Evolutionary conservation across 768 basidiomycete genomes (phyloP).

Genomic region (Psilocybe sp.): DNA sequence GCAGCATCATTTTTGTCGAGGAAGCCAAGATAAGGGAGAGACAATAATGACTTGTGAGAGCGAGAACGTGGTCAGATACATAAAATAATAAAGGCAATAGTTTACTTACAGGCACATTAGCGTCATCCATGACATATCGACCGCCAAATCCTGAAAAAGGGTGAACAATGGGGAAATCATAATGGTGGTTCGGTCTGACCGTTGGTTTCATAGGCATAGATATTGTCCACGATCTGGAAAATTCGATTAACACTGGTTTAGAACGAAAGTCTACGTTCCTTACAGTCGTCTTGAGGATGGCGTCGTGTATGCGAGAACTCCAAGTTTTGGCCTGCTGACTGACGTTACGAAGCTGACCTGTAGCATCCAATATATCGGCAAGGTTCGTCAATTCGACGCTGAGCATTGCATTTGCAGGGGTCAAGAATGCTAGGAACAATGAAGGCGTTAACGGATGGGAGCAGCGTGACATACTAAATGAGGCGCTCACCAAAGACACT

Average conservation of each 20-base stretch:
- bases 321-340: conserved; percentile 52
- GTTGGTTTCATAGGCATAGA: conserved; percentile 79
- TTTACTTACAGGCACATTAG: conserved; percentile 70
- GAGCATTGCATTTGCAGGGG: conserved; percentile 81
- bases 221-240: conserved; percentile 52
- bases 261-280: conserved; percentile 9
- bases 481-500: conserved; percentile 54
- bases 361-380: conserved; percentile 54
- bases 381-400: conserved; percentile 68
- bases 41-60: conserved; percentile 58
- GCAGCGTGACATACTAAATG: neutral
- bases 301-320: conserved; percentile 55
- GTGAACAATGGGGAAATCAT: neutral
- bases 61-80: neutral
- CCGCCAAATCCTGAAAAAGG: conserved; percentile 53
- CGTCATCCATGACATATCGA: conserved; percentile 81
- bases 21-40: conserved; percentile 79
- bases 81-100: neutral
- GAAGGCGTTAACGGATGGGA: neutral
- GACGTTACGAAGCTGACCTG: conserved; percentile 45
- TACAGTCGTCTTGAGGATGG: conserved; percentile 64
- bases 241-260: neutral
- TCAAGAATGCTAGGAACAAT: conserved; percentile 56
- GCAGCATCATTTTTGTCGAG: conserved; percentile 54
- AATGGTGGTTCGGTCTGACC: conserved; percentile 31